phyloP scores from a whole-genome alignment of 371 early-diverging fungal species.

The Chytridium lagenaria region DNA sequence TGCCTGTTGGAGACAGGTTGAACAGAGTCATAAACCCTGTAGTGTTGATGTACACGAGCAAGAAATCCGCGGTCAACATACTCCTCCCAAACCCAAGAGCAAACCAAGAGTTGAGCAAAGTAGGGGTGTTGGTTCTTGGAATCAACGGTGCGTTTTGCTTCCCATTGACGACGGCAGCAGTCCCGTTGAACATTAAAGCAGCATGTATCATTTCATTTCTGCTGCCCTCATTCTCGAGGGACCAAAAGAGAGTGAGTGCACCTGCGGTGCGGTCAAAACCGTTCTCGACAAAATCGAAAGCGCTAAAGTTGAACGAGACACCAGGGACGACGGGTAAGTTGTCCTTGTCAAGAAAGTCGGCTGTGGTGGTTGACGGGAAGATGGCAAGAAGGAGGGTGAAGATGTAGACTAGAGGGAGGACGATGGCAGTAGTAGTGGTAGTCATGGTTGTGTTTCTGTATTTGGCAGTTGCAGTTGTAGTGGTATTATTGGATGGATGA shows the following conservation, averaged over 20 bases:
- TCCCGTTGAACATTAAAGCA: conserved; percentile 11
- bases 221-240: conserved; percentile 6
- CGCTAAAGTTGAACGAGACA: neutral
- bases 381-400: neutral
- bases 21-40: neutral
- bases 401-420: neutral
- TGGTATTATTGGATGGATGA: too few relatives aligned
- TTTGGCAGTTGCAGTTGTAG: too few relatives aligned
- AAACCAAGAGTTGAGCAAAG: conserved; percentile 35
- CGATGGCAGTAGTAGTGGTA: too few relatives aligned
- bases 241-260: conserved; percentile 2
- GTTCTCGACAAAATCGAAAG: conserved; percentile 3
- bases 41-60: conserved; percentile 34
- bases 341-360: neutral
- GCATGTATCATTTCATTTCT: conserved; percentile 5
- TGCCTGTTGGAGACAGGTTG: conserved; percentile 8
- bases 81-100: conserved; percentile 38
- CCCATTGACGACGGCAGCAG: neutral
- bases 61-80: conserved; percentile 42
- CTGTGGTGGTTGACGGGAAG: too few relatives aligned
- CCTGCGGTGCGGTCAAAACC: conserved; percentile 1
- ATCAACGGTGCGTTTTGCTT: neutral
- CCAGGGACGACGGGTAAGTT: conserved; percentile 13
- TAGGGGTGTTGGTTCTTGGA: neutral
- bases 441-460: too few relatives aligned